Evolutionary conservation across 148 eudicot genomes (phyloP).

Genomic region (Cornus controversa): DNA sequence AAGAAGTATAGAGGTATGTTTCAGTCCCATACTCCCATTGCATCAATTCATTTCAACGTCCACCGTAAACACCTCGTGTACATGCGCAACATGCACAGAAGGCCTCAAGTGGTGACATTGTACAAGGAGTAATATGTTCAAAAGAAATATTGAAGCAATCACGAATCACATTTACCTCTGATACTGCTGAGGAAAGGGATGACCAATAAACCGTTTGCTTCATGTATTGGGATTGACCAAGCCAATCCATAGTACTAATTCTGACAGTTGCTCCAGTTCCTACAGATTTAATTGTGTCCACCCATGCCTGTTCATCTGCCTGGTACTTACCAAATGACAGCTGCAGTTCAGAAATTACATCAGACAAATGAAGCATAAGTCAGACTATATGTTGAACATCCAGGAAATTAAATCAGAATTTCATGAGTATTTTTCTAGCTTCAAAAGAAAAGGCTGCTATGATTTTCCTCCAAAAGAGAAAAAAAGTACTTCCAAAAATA

Average conservation of each 20-base stretch:
- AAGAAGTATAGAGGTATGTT: too few species aligned
- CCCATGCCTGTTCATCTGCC: conserved; percentile 91
- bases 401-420: not conserved
- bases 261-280: conserved; percentile 58
- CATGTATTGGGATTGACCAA: conserved; percentile 77
- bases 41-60: too few species aligned
- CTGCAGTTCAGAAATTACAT: conserved; percentile 34
- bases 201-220: conserved; percentile 70
- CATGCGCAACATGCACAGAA: not conserved
- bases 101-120: not conserved
- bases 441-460: not conserved
- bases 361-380: conserved; percentile 12
- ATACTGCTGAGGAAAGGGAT: conserved; percentile 78
- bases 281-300: conserved; percentile 79
- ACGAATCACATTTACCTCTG: conserved; percentile 50
- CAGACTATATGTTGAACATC: conserved; percentile 1
- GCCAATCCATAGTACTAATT: conserved; percentile 95
- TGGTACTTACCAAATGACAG: conserved; percentile 71
- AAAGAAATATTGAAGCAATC: not conserved
- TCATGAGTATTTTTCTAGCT: not conserved
- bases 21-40: too few species aligned
- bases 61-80: not conserved
- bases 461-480: not conserved
- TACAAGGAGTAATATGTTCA: not conserved
- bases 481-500: not conserved